Evolutionary conservation across 257 asterid genomes (phyloP), one percentile per base, ranked within the genome.

Genomic region (Penstemon barbatus): DNA sequence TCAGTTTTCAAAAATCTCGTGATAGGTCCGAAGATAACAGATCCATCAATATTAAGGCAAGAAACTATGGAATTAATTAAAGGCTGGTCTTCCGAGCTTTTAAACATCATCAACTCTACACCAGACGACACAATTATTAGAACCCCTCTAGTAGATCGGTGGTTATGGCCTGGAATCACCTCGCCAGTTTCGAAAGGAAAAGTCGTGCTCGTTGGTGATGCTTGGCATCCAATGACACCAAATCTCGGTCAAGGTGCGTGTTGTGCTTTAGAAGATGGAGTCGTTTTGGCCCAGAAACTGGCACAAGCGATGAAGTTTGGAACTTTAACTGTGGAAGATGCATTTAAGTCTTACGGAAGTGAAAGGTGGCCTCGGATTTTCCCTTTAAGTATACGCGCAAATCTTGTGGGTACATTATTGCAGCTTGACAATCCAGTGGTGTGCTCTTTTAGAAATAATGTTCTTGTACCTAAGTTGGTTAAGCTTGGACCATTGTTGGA

Each of bases 151-250:
- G 91, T 80, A 3, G 97, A 92, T 46, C 73, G 98, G 48, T 92
- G 98, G 98, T 65, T 89, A 53, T 89, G 98, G 98, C 98, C 96
- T 3, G 85, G 81, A 36, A 69, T 84, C 39, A 83, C 76, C 50
- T 93, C 98, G 50, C 77, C 84, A 0, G 85, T 81, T 50, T 86
- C 96, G 10, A 61, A 49, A 6, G 96, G 94, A n/a, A 84, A 70
- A 12, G 87, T 83, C 15, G 94, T 89, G 65, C 86, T 93, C 4
- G 92, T 83, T 18, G 97, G 99, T 0, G 97, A 90, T 46, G 96
- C 97, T 1, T 91, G 97, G 96, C 99, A 93, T 73, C 99, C 99
- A 0, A 93, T 93, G 99, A 93, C 99, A 0, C 96, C 97, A 7
- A 89, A 90, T 75, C 85, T 89, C 0, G 99, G 97, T 25, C 97